A percentile compares a stretch with the other conserved stretches of the same genome.
These are phyloP conservation scores for Trametes meyenii DNA, from an alignment of 768 basidiomycete species.

Conservation along the genomic window DNA sequence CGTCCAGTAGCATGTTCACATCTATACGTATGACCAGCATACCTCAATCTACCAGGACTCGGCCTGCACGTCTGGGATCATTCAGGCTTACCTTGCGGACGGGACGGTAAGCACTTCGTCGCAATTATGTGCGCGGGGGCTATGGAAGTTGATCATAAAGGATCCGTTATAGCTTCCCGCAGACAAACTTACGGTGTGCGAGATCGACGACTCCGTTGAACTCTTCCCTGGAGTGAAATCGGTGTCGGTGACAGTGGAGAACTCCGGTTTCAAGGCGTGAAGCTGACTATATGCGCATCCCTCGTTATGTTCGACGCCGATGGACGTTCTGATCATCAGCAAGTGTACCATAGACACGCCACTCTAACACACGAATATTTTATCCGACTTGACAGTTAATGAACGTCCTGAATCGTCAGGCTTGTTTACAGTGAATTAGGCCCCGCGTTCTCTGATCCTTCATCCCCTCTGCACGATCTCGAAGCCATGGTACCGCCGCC, in stretches of 20 bases:
- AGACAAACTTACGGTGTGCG: conserved; percentile 10
- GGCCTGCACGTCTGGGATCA: conserved; percentile 8
- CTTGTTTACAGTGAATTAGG: too few relatives aligned
- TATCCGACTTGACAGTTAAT: too few relatives aligned
- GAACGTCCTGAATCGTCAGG: too few relatives aligned
- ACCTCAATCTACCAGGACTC: conserved; percentile 15
- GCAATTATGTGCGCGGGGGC: background rate
- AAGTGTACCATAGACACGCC: too few relatives aligned
- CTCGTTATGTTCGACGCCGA: too few relatives aligned
- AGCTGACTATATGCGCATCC: too few relatives aligned
- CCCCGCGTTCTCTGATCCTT: background rate
- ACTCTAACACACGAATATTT: too few relatives aligned
- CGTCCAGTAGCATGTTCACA: background rate
- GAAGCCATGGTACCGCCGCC: conserved; percentile 58
- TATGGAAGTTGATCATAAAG: background rate
- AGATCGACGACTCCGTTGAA: conserved; percentile 15
- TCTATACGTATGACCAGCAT: background rate
- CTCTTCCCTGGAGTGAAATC: conserved; percentile 14
- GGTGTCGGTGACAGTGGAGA: background rate
- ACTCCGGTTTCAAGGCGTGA: background rate
- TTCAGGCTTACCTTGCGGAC: conserved; percentile 11
- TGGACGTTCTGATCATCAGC: too few relatives aligned
- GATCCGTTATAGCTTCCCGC: background rate
- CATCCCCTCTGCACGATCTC: conserved; percentile 42
- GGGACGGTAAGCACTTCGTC: conserved; percentile 2